Conservation (phyloP, 306 rosid species). For the Cucurbita ficifolia region DNA sequence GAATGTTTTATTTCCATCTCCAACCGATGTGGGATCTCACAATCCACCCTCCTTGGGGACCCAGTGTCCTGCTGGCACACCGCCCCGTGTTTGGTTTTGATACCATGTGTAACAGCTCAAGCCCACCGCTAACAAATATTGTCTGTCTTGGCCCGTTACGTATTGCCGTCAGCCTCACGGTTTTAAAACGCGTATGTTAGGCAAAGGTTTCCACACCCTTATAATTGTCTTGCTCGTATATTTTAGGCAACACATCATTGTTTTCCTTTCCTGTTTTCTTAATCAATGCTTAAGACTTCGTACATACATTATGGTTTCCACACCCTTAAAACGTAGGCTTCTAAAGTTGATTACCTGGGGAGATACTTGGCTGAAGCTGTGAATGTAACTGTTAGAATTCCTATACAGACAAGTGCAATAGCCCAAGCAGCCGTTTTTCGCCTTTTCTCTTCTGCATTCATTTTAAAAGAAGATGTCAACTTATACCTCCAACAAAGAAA, state of each 20-base stretch:
- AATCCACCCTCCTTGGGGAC: too few relatives aligned
- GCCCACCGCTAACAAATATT: too few relatives aligned
- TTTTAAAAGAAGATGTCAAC: background rate
- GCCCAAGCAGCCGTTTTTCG: constrained; percentile 57
- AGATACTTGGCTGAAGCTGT: constrained; percentile 40
- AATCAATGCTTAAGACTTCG: background rate
- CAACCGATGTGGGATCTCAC: too few relatives aligned
- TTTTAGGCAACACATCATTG: background rate
- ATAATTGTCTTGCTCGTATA: background rate
- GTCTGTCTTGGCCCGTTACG: too few relatives aligned
- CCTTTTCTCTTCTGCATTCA: constrained; percentile 23
- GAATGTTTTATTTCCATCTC: too few relatives aligned
- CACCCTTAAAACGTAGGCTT: background rate
- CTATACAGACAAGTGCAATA: constrained; percentile 43
- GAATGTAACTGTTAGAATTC: constrained; percentile 31
- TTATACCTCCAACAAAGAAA: background rate
- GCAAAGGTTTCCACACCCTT: too few relatives aligned
- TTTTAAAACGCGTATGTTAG: too few relatives aligned
- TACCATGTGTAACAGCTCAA: too few relatives aligned
- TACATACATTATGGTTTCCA: background rate
- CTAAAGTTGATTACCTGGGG: constrained; percentile 31
- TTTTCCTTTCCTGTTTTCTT: background rate
- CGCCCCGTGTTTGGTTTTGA: too few relatives aligned
- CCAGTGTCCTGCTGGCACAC: too few relatives aligned
- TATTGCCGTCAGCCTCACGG: too few relatives aligned